Evolutionary conservation across 192 early-diverging fungal species (phyloP), one percentile per base, ranked within the genome.

Genomic region (Backusella psychrophila): DNA sequence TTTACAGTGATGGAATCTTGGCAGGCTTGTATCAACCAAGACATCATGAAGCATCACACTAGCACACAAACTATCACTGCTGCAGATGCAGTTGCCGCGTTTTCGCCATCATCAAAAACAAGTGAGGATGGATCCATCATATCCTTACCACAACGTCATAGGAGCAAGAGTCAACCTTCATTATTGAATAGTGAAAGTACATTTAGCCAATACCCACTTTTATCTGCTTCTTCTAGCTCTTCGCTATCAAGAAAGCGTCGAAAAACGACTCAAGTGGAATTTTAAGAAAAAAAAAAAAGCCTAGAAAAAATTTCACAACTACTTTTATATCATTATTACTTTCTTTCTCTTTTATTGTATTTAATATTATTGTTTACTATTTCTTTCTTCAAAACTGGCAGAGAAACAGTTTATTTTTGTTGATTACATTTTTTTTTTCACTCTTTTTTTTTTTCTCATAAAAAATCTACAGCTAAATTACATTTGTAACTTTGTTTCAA

Each of bases 1-100:
- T 66, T 67, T 19, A 53, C 71, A 33, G 8, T 69, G 0, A 42
- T 82, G 39, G 69, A 82, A 39, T 41, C 53, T 5, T 82, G 80
- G 77, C 68, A 73, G 35, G n/a, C 44, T 42, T 73, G 76, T 41
- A 75, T 82, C 8, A 77, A 82, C n/a, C 76, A 65, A 41, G 53
- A 74, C 14, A 69, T 69, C 17, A 38, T 69, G 35, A 69, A 69
- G 26, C 68, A 38, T 2, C 17, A 36, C 9, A 38, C 19, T 12
- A 69, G 56, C 12, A 63, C 21, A 14, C 56, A 63, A 12, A 63
- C 56, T 11, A 63, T 63, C 56, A 63, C 56, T 14, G 56, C 56
- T 63, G 56, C 56, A 63, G 56, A 63, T 63, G 56, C 56, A 63
- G 56, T 29, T 11, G 56, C 56, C 26, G 56, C 56, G 9, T 63